Base-by-base conservation (phyloP, 345 rosid genomes). In the Eucalyptus caleyi region DNA sequence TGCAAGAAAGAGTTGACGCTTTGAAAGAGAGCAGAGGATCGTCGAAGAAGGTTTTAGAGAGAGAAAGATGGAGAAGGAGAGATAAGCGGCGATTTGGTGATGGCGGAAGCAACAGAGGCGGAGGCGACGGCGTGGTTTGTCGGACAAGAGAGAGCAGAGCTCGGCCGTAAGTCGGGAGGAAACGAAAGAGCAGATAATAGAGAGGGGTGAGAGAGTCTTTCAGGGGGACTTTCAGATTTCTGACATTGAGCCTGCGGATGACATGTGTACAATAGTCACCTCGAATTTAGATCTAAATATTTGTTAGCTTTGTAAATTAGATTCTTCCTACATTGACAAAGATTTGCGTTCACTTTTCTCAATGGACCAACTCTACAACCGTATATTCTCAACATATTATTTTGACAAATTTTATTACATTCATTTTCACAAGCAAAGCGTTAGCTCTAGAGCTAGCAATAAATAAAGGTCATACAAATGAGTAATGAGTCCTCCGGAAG, bases 1-100 rank as follows among this genome's bases (percentile, higher is more conserved):
- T 96, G 89, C 95, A 87, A 86, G 97, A 96, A 92, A 97, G 99
- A 2, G 96, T 95, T 88, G 96, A 88, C 42, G 96, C 93, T 89
- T 88, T 96, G 67, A 60, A 27, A 27, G 32, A 27, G 67, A 12
- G 16, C 7, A 60, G 32, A 60, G n/a, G 8, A 27, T 60, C 16
- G 32, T 60, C 67, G 32, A 60, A 60, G 67, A 60, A 60, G 67
- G 67, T 27, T 60, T 60, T 60, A 27, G 67, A 60, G 67, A 60
- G 67, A 60, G 16, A 32, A 9, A 32, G 80, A 53, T 53, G 56
- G 23, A 18, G 9, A 32, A 32, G 40, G 40, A 67, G 21, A 67
- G 40, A 67, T 67, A 19, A 67, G 23, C 4, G 10, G 11, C 12
- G 21, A 67, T 67, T 67, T 16, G 80, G 40, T 18, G 23, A 67